Evolutionary conservation across 495 filamentous ascomycete genomes (phyloP).

Genomic region (Penicillium desertorum): DNA sequence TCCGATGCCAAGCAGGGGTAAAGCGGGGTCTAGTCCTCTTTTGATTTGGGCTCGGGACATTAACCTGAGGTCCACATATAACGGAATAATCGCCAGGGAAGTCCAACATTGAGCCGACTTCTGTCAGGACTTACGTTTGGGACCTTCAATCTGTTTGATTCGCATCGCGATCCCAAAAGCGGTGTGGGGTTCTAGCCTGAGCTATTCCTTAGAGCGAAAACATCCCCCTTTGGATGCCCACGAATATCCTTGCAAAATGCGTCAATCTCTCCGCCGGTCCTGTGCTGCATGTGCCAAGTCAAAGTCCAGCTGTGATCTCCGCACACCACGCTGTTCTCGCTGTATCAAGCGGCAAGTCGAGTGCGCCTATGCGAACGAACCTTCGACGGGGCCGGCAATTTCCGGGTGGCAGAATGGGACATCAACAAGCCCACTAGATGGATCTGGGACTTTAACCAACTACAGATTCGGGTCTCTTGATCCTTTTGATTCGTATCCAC

Average conservation of each 20-base stretch:
- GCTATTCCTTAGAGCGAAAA: not conserved
- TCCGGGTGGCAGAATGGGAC: slow-evolving; percentile 11
- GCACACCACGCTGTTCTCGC: slow-evolving; percentile 49
- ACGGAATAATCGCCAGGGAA: not conserved
- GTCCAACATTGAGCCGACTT: not conserved
- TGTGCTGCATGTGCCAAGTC: slow-evolving; percentile 50
- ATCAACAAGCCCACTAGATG: slow-evolving; percentile 9
- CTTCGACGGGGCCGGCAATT: slow-evolving; percentile 30
- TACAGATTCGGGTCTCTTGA: slow-evolving; percentile 38
- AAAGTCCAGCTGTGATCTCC: slow-evolving; percentile 51
- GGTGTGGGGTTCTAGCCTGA: slow-evolving; percentile 1
- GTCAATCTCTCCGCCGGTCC: slow-evolving; percentile 48
- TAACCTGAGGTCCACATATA: not conserved
- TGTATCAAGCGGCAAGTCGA: slow-evolving; percentile 43
- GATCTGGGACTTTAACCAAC: slow-evolving; percentile 11
- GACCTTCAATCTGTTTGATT: not conserved
- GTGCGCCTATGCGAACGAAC: slow-evolving; percentile 52
- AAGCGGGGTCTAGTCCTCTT: slow-evolving; percentile 31
- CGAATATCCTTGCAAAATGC: slow-evolving; percentile 32
- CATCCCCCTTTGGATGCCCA: slow-evolving; percentile 2
- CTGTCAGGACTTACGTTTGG: not conserved
- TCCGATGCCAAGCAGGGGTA: slow-evolving; percentile 16
- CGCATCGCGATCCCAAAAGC: not conserved
- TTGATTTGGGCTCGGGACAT: not conserved
- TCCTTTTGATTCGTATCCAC: slow-evolving; percentile 54